phyloP scores from a whole-genome alignment of 805 yeast genomes.

The Candida silvicultrix region DNA sequence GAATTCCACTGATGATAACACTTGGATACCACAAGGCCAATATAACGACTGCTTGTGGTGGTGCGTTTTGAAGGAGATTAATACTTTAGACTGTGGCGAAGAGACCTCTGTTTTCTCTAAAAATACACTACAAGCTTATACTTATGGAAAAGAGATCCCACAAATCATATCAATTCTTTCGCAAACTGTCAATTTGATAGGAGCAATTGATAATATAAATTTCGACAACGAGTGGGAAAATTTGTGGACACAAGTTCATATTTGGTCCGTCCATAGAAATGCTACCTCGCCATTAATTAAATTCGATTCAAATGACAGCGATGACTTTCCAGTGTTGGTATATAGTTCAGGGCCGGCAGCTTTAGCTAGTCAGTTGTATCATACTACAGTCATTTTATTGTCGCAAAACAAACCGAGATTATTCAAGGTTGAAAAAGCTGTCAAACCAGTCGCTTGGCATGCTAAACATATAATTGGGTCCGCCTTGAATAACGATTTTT shows the following conservation, averaged over 20 bases:
- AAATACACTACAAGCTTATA: not conserved
- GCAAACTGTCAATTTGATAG: slow-evolving; percentile 5
- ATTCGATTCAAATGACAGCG: slow-evolving; percentile 9
- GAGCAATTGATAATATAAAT: not conserved
- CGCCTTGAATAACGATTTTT: slow-evolving; percentile 3
- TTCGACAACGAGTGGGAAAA: slow-evolving; percentile 31
- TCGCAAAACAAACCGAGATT: slow-evolving; percentile 31
- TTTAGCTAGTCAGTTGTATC: slow-evolving; percentile 27
- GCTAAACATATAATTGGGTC: slow-evolving; percentile 16
- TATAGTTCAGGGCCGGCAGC: slow-evolving; percentile 25
- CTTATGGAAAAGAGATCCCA: not conserved
- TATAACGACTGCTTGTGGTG: not conserved
- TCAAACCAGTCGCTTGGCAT: slow-evolving; percentile 14
- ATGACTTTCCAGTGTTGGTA: slow-evolving; percentile 26
- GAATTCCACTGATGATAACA: not conserved
- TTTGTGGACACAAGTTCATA: slow-evolving; percentile 29
- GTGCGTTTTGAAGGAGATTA: not conserved
- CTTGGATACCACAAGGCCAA: not conserved
- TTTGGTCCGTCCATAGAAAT: slow-evolving; percentile 30
- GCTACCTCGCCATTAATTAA: slow-evolving; percentile 22
- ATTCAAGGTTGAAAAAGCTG: slow-evolving; percentile 17
- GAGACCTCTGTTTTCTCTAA: not conserved
- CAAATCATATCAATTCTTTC: slow-evolving; percentile 2
- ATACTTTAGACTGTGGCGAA: not conserved
- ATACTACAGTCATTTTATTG: slow-evolving; percentile 26